Conservation (phyloP, 306 rosid genomes). For the Bauhinia variegata region DNA sequence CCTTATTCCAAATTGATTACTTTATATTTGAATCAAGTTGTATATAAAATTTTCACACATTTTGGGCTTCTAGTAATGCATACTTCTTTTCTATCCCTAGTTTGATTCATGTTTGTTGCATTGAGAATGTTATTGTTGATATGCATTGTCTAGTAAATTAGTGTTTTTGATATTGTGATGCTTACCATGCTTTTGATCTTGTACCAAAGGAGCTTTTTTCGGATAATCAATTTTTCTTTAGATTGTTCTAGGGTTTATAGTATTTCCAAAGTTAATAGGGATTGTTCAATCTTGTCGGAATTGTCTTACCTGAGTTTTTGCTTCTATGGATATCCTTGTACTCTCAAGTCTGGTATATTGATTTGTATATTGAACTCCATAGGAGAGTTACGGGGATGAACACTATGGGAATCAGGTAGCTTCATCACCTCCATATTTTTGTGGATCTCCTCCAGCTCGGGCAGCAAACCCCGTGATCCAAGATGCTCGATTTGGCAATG, state of each 20-base stretch:
- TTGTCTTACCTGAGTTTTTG: not conserved
- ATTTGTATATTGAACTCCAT: slow-evolving; percentile 27
- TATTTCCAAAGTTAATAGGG: not conserved
- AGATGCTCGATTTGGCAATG: slow-evolving; percentile 77
- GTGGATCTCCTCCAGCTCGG: slow-evolving; percentile 82
- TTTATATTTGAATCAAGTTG: not conserved
- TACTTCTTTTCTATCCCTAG: not conserved
- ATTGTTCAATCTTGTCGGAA: not conserved
- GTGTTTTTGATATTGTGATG: not conserved
- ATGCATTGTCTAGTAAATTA: no score
- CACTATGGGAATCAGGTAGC: slow-evolving; percentile 50
- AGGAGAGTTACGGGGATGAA: slow-evolving; percentile 70
- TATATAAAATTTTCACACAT: not conserved
- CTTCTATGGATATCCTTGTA: not conserved
- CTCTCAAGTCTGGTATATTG: not conserved
- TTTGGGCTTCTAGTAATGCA: not conserved
- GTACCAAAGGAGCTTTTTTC: not conserved
- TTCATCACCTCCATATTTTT: slow-evolving; percentile 81
- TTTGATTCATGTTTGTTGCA: not conserved
- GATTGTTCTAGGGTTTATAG: not conserved
- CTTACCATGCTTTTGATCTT: not conserved
- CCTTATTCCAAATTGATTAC: not conserved
- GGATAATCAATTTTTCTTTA: not conserved
- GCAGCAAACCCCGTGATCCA: slow-evolving; percentile 78
- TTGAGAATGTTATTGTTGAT: not conserved